These are phyloP conservation scores for Tolypocladium ophioglossoides DNA, from an alignment of 2,329 filamentous ascomycete genomes.

Conservation along the genomic window DNA sequence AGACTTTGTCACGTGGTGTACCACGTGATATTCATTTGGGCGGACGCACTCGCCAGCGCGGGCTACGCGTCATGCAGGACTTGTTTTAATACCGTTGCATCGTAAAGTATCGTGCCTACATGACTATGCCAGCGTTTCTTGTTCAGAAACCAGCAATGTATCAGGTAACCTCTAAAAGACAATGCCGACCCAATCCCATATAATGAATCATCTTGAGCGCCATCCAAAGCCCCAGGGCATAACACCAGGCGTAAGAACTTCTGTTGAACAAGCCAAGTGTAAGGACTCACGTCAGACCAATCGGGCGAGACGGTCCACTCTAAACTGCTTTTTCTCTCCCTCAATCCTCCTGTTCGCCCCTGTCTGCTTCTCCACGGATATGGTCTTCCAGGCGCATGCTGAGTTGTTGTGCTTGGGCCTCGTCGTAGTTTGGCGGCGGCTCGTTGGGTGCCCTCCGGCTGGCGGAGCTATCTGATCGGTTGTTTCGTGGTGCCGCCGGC, in stretches of 20 bases:
- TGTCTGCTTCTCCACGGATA: conserved; percentile 62
- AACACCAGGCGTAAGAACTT: background rate
- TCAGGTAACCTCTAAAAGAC: background rate
- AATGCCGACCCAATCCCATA: background rate
- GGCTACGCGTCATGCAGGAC: no score
- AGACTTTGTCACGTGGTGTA: conserved; percentile 11
- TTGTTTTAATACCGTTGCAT: no score
- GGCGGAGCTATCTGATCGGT: conserved; percentile 24
- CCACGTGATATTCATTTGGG: no score
- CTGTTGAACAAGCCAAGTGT: background rate
- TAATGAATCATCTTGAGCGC: background rate
- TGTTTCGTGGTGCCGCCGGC: conserved; percentile 13
- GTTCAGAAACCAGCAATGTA: background rate
- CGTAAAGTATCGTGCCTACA: background rate
- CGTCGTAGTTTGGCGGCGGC: conserved; percentile 85
- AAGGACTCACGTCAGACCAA: background rate
- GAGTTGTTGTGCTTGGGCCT: conserved; percentile 66
- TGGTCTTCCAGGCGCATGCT: conserved; percentile 54
- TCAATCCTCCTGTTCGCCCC: conserved; percentile 26
- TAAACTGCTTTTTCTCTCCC: background rate
- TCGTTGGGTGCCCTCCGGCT: conserved; percentile 48
- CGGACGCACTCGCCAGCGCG: no score
- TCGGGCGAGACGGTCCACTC: background rate
- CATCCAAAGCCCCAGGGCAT: background rate
- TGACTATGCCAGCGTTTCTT: background rate